Conservation (phyloP, 139 green algal genomes). For the Coccomyxa sp. region DNA sequence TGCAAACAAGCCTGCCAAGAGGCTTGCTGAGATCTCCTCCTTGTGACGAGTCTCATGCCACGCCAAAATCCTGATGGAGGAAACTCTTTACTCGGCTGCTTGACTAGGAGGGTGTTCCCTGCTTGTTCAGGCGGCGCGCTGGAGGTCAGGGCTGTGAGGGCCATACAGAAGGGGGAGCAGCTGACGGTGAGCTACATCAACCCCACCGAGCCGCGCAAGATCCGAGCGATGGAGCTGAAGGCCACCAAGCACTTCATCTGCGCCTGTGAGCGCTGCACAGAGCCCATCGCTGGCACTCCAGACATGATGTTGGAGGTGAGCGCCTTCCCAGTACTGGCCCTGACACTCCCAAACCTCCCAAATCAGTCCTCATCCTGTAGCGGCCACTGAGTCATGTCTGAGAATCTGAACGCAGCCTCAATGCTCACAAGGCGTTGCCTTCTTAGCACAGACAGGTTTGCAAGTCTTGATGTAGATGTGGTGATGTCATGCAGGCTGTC, state of each 20-base stretch:
- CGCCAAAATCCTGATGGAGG: background rate
- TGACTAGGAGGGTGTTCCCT: background rate
- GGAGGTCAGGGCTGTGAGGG: conserved; percentile 3
- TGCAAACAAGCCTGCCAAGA: background rate
- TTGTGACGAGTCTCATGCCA: background rate
- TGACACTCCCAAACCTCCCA: background rate
- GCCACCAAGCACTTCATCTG: conserved; percentile 22
- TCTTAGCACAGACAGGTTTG: background rate
- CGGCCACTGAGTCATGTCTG: background rate
- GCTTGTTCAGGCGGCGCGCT: conserved; percentile 10
- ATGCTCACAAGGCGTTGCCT: background rate
- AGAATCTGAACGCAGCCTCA: background rate
- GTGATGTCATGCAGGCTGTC: background rate
- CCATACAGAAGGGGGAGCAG: conserved; percentile 12
- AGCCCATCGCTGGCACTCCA: conserved; percentile 3
- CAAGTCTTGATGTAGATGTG: background rate
- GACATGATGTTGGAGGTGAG: conserved; percentile 23
- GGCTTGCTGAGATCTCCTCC: background rate
- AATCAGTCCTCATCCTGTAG: background rate
- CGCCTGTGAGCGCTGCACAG: conserved; percentile 19
- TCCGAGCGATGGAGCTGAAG: conserved; percentile 8
- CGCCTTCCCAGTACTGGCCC: background rate
- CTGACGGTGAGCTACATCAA: conserved; percentile 25
- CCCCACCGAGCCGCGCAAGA: conserved; percentile 11
- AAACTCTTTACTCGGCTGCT: background rate